Base-by-base conservation (phyloP, 2,329 filamentous ascomycete species). In the Pseudogymnoascus sp. region DNA sequence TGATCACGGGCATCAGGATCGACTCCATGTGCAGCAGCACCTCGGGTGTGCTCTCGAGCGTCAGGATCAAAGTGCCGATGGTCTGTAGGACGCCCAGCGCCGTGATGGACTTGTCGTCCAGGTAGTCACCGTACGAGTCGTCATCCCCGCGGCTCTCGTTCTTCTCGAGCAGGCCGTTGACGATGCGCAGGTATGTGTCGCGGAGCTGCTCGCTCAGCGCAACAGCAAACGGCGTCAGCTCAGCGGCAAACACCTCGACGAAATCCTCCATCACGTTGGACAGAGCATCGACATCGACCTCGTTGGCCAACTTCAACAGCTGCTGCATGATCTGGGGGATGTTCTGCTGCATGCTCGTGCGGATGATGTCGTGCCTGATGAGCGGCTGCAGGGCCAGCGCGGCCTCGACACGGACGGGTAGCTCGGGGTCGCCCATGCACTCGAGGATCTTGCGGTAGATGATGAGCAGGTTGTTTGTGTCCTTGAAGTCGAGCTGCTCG, bases 201-300 rank as follows among this genome's bases (percentile, higher is more conserved):
- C 93, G 87, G 57, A 99, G 81, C 75, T 99, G 94, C 76, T 97
- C 92, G 71, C 92, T 96, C 3, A 99, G 81, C 4, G 94, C 94
- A 33, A 99, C 93, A 9, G 94, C 94, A 70, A 99, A 99, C 2
- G 94, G 94, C 5, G 94, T 97, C 54, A 99, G 82, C 73, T 99
- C 94, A 2, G 91, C 84, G n/a, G 94, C 93, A 72, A 99, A 99
- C 2, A 97, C 92, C 74, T 99, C 94, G 50, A 99, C 94, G 72
- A 99, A 99, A 72, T 99, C 94, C 75, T 99, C 94, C 94, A 99
- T 99, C 39, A 99, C 94, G 71, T 97, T 97, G 21, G 94, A 93
- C 40, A 99, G 81, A 4, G 94, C 92, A 74, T 99, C 94, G 57
- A 99, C 93, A 72, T 99, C 94, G 63, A 95, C 94, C 76, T 99